These are phyloP conservation scores for Arthrobotrys iridis DNA, from an alignment of 2,329 filamentous ascomycete species.

Conservation along the genomic window DNA sequence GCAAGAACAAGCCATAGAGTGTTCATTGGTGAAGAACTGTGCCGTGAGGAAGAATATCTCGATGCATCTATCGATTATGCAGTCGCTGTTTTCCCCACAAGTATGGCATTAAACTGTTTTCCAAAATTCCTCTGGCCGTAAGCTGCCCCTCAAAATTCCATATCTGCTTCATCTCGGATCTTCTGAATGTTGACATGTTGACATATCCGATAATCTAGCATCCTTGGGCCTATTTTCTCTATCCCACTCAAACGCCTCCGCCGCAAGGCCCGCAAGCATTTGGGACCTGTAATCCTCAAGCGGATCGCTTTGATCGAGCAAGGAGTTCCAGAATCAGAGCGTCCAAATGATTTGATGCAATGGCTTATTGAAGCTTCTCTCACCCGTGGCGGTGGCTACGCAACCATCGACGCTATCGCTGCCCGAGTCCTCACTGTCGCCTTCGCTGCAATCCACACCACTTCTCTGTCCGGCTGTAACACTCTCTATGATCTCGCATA, in stretches of 20 bases:
- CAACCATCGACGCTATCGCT: conserved; percentile 38
- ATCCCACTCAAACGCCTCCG: conserved; percentile 26
- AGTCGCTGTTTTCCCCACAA: conserved; percentile 62
- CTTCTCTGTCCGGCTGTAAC: conserved; percentile 46
- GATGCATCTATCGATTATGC: conserved; percentile 66
- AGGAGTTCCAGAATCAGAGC: conserved; percentile 45
- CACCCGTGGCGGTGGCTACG: conserved; percentile 29
- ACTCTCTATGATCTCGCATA: conserved; percentile 44
- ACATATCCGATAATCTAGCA: neutral
- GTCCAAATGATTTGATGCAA: conserved; percentile 52
- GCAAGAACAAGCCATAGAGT: conserved; percentile 65
- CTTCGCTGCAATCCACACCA: conserved; percentile 53
- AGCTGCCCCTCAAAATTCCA: conserved; percentile 1
- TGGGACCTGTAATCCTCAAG: conserved; percentile 45
- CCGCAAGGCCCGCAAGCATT: conserved; percentile 41
- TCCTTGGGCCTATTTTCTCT: conserved; percentile 32
- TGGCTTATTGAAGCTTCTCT: conserved; percentile 53
- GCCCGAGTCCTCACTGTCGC: conserved; percentile 43
- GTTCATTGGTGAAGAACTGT: conserved; percentile 65
- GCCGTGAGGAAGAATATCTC: conserved; percentile 64
- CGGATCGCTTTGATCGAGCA: conserved; percentile 33
- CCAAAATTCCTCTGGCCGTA: conserved; percentile 45
- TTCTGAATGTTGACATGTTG: neutral
- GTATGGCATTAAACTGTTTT: conserved; percentile 43
- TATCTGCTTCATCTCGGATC: neutral